A percentile compares a stretch with the other conserved stretches of the same genome.
Conservation (phyloP, 2,329 filamentous ascomycete species). For the Davidsoniella eucalypti region DNA sequence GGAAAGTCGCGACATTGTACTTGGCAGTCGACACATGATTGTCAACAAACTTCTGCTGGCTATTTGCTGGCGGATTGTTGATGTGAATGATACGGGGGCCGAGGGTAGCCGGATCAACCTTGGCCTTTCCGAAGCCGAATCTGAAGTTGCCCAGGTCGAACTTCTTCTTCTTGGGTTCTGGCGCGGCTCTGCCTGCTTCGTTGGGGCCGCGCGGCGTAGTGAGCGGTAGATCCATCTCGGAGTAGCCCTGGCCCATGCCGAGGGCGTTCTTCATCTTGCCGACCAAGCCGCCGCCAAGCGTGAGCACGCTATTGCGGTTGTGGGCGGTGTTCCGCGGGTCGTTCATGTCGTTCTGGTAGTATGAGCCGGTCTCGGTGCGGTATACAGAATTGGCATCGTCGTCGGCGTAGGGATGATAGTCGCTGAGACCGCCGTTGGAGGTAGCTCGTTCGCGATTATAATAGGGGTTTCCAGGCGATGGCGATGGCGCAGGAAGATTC, state of each 20-base stretch:
- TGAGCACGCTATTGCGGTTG: slow-evolving; percentile 77
- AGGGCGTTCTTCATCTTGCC: slow-evolving; percentile 80
- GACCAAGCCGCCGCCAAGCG: slow-evolving; percentile 71
- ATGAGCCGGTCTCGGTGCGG: slow-evolving; percentile 59
- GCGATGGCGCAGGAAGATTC: slow-evolving; percentile 2
- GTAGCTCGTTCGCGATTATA: slow-evolving; percentile 34
- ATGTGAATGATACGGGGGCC: slow-evolving; percentile 86
- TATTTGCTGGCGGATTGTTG: slow-evolving; percentile 90
- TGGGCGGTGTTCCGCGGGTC: slow-evolving; percentile 35
- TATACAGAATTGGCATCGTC: slow-evolving; percentile 48
- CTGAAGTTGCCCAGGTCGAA: slow-evolving; percentile 67
- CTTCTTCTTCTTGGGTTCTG: slow-evolving; percentile 32
- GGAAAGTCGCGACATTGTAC: slow-evolving; percentile 83
- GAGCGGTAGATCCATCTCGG: slow-evolving; percentile 93
- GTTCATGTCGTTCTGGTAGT: slow-evolving; percentile 50
- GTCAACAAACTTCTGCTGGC: slow-evolving; percentile 76
- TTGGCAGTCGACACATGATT: slow-evolving; percentile 97
- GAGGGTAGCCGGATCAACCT: slow-evolving; percentile 75
- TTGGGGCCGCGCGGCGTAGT: slow-evolving; percentile 46
- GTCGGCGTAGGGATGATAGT: slow-evolving; percentile 82
- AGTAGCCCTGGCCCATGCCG: slow-evolving; percentile 77
- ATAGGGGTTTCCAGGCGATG: slow-evolving; percentile 25
- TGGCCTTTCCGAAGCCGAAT: slow-evolving; percentile 74
- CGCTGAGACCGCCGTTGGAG: slow-evolving; percentile 68
- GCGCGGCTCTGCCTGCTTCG: slow-evolving; percentile 16